Evolutionary conservation across 2,329 filamentous ascomycete genomes (phyloP).

Genomic region (Colletotrichum tanaceti): DNA sequence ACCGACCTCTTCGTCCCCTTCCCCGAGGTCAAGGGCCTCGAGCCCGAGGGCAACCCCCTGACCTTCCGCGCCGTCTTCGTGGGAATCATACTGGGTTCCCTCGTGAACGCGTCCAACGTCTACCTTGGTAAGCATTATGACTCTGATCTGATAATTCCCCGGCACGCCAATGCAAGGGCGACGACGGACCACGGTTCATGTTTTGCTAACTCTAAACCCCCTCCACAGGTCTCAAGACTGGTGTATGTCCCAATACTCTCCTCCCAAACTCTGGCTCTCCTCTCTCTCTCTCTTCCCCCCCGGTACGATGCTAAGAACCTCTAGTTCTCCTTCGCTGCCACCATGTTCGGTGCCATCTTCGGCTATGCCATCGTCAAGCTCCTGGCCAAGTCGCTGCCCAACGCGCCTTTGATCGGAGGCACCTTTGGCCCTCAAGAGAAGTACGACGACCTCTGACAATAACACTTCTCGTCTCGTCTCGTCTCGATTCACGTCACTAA

Average conservation of each 20-base stretch:
- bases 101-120: slow-evolving; percentile 72
- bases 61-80: slow-evolving; percentile 66
- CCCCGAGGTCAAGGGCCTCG: slow-evolving; percentile 54
- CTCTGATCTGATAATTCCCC: too few relatives aligned
- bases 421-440: slow-evolving; percentile 71
- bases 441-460: slow-evolving; percentile 51
- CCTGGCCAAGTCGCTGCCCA: slow-evolving; percentile 55
- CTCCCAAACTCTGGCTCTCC: too few relatives aligned
- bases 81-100: slow-evolving; percentile 66
- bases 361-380: slow-evolving; percentile 66
- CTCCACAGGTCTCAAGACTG: slow-evolving; percentile 61
- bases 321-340: slow-evolving; percentile 58
- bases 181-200: too few relatives aligned
- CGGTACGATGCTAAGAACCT: not conserved
- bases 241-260: slow-evolving; percentile 38
- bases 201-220: not conserved
- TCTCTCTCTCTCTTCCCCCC: too few relatives aligned
- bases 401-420: slow-evolving; percentile 63
- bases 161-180: not conserved
- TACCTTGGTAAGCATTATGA: slow-evolving; percentile 65
- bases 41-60: slow-evolving; percentile 60
- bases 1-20: slow-evolving; percentile 56
- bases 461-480: too few relatives aligned
- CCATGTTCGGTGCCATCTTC: slow-evolving; percentile 66
- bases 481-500: not conserved